Evolutionary conservation across 1,284 basidiomycete species (phyloP), one percentile per base, ranked within the genome.

Genomic region (Rhizoctonia solani): DNA sequence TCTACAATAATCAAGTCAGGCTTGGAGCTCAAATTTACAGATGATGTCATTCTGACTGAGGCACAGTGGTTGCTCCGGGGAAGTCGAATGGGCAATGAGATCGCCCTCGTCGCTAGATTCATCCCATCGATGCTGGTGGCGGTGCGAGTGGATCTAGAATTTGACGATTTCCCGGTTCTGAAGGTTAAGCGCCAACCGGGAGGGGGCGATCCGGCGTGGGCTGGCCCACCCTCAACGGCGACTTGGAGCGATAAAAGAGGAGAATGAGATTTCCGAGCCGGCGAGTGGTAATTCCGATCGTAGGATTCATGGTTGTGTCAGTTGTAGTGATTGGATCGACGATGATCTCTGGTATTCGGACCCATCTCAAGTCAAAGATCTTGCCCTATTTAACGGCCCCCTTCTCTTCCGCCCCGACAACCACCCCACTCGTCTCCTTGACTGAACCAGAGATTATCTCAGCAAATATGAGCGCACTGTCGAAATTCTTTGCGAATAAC

Each of bases 401-500:
- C 9, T 49, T 65, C 29, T n/a, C 47, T 32, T 65, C 59, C 14
- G 53, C 37, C 47, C 27, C 49, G 30, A 52, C 47, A 32, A 32
- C 44, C 55, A 4, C 55, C 21, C 13, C 47, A 25, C 14, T 41
- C 21, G n/a, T 29, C 16, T 25, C 29, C 5, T 27, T n/a, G 9
- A 34, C 42, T 14, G 16, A 32, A 13, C 25, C 23, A n/a, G 50
- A 25, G 6, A 13, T 8, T 25, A 27, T 53, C 6, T 56, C 19
- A n/a, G 9, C 3, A 8, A 68, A 50, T 19, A 67, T 68, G 63
- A 59, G 56, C 53, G 37, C 55, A 55, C 72, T 80, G 23, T 77
- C 75, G 4, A 74, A 74, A 0, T 83, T 80, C 71, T 72, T 81
- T 39, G 44, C 63, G 54, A 72, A 73, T 29, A 80, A 78, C 70